Evolutionary conservation across 345 rosid species (phyloP).

Genomic region (Camelina hispida): DNA sequence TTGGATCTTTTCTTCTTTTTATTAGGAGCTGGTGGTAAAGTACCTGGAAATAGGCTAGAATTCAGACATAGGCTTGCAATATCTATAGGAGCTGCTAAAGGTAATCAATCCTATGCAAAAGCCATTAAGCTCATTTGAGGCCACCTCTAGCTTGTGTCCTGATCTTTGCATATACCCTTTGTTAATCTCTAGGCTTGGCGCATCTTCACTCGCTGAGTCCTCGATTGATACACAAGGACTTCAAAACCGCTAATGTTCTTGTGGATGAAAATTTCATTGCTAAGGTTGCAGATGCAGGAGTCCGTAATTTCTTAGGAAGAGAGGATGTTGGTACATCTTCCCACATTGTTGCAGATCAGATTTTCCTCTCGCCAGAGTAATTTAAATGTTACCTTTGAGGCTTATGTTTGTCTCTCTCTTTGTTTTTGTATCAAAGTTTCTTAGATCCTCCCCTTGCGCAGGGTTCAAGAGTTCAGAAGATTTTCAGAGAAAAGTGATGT

Average conservation of each 20-base stretch:
- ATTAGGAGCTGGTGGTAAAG: conserved; percentile 66
- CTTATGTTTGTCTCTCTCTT: too few species aligned
- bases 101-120: conserved; percentile 80
- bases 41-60: conserved; percentile 77
- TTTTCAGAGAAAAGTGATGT: conserved; percentile 92
- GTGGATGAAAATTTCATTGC: conserved; percentile 89
- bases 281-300: conserved; percentile 95
- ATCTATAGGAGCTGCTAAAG: conserved; percentile 96
- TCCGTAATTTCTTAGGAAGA: conserved; percentile 79
- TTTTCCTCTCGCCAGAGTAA: conserved; percentile 91
- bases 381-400: neutral
- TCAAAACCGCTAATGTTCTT: conserved; percentile 90
- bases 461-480: conserved; percentile 84
- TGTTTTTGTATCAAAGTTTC: conserved; percentile 21
- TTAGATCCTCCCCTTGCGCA: conserved; percentile 31
- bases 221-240: conserved; percentile 82
- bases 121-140: conserved; percentile 46
- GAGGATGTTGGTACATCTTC: conserved; percentile 83
- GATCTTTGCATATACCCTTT: conserved; percentile 34
- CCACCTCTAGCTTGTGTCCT: conserved; percentile 23
- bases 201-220: conserved; percentile 90
- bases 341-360: conserved; percentile 70
- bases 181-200: conserved; percentile 69
- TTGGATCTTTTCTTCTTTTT: conserved; percentile 6
- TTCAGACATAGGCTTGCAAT: conserved; percentile 90